Evolutionary conservation across 2,329 filamentous ascomycete species (phyloP), one percentile per base, ranked within the genome.

Genomic region (Cladosporium oxysporum): DNA sequence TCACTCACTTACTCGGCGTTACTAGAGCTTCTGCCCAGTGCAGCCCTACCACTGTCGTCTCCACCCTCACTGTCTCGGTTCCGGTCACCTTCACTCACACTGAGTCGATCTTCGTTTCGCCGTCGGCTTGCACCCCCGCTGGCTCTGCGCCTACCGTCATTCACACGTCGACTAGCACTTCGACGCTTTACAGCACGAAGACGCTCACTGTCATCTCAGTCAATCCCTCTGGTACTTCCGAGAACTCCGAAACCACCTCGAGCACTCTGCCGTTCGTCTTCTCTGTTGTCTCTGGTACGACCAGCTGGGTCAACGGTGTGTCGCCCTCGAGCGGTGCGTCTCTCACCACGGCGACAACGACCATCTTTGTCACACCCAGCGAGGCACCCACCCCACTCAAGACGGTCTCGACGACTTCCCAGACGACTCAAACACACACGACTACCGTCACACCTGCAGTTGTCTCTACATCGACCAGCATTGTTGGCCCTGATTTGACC

Each of bases 1-100:
- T 71, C 62, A 70, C 72, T 64, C 70, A 72, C 71, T 72, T 76
- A 74, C 72, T 76, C 57, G 33, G 59, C 31, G 49, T 62, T 31
- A 70, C 71, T 65, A 75, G 73, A 66, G 74, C 66, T 50, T 70
- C 68, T 59, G 74, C 73, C 50, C 53, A 67, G 66, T 75, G 73
- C 69, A 69, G 63, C 16, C 66, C 64, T 53, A 67, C 67, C 16
- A 75, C 73, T 16, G 67, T 73, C 69, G 75, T 68, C 66, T 62
- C 74, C n/a, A 72, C 74, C 1, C 66, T 72, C 61, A 71, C 71
- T 44, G 57, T 67, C 29, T 74, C 71, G 23, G 59, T 71, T 16
- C 26, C 52, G 14, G 37, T 67, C 6, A 65, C 65, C 50, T 64
- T 64, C 68, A 68, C 50, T 37, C 58, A 66, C 66, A 68, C 58